These are phyloP conservation scores for Candida gorgasii DNA, from an alignment of 805 yeast genomes.

Conservation along the genomic window DNA sequence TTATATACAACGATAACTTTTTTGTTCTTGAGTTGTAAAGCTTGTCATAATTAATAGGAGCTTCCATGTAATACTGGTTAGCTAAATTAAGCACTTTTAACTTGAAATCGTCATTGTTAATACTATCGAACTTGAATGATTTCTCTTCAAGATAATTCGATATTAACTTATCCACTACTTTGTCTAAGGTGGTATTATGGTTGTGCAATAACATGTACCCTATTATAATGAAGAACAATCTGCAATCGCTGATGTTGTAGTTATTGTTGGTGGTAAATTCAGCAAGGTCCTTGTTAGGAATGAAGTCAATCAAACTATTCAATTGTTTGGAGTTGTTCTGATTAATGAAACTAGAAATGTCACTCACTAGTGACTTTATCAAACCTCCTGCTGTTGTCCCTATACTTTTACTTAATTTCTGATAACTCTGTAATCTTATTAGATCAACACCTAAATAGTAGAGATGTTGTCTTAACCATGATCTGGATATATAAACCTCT, in stretches of 20 bases:
- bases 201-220: slow-evolving; percentile 20
- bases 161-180: slow-evolving; percentile 30
- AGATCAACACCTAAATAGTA: slow-evolving; percentile 35
- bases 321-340: slow-evolving; percentile 20
- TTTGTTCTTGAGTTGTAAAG: slow-evolving; percentile 21
- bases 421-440: slow-evolving; percentile 32
- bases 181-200: slow-evolving; percentile 20
- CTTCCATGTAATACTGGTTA: slow-evolving; percentile 25
- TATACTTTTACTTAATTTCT: slow-evolving; percentile 28
- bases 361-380: slow-evolving; percentile 34
- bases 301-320: slow-evolving; percentile 3
- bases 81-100: slow-evolving; percentile 16
- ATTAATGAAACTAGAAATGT: slow-evolving; percentile 32
- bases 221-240: slow-evolving; percentile 17
- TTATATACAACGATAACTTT: slow-evolving; percentile 24
- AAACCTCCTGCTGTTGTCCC: slow-evolving; percentile 33
- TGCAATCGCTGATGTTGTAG: slow-evolving; percentile 13
- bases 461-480: slow-evolving; percentile 37
- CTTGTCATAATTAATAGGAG: slow-evolving; percentile 22
- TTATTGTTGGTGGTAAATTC: neutral
- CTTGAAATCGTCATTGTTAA: slow-evolving; percentile 14
- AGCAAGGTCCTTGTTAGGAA: slow-evolving; percentile 16
- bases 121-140: slow-evolving; percentile 9
- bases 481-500: slow-evolving; percentile 13
- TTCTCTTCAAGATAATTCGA: slow-evolving; percentile 28